Evolutionary conservation across 78 protist species (phyloP).

Genomic region (Cavenderia fasciculata): DNA sequence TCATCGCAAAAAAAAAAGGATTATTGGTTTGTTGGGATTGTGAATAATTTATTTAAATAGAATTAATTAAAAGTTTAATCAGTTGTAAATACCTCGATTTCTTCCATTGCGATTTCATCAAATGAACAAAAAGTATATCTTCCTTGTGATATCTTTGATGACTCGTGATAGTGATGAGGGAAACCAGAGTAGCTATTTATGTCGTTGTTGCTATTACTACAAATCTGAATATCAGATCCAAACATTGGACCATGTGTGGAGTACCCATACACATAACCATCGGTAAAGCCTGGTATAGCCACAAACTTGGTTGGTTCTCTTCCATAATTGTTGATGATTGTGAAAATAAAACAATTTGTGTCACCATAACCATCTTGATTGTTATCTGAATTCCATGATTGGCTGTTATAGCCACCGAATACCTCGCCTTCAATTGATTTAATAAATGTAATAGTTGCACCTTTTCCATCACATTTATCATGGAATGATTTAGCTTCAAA

Average conservation of each 20-base stretch:
- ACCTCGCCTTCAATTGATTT: neutral
- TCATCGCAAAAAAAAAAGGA: too few species aligned
- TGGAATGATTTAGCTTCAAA: slow-evolving; percentile 10
- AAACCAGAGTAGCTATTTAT: neutral
- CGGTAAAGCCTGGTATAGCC: neutral
- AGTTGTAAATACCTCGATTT: slow-evolving; percentile 13
- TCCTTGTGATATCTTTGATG: neutral
- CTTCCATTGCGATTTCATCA: neutral
- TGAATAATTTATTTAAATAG: too few species aligned
- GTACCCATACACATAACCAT: neutral
- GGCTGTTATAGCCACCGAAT: slow-evolving; percentile 7
- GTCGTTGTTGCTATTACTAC: neutral
- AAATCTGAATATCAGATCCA: slow-evolving; percentile 5
- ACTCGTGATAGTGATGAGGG: neutral
- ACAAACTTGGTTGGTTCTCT: neutral
- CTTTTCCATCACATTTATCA: slow-evolving; percentile 16
- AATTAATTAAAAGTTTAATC: too few species aligned
- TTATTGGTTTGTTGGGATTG: too few species aligned
- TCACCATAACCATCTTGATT: slow-evolving; percentile 2
- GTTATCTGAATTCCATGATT: neutral
- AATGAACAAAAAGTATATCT: too few species aligned
- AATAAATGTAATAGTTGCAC: slow-evolving; percentile 6
- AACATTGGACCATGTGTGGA: neutral
- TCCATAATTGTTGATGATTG: neutral
- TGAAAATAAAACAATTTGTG: neutral